These are phyloP conservation scores for Aspergillus panamensis DNA, from an alignment of 495 filamentous ascomycete species.

Conservation along the genomic window DNA sequence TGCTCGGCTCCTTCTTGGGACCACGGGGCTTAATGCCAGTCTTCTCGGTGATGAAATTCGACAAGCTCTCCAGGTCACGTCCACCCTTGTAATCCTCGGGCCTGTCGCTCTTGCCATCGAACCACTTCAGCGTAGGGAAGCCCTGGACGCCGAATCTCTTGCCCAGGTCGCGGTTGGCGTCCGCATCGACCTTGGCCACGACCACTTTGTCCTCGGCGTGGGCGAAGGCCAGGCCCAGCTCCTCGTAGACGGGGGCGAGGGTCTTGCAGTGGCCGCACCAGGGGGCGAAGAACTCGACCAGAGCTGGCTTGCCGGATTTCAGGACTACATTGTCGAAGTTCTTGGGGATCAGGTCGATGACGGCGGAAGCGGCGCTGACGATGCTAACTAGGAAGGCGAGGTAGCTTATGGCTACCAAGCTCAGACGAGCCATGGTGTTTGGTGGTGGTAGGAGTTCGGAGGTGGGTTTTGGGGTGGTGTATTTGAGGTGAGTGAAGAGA, in stretches of 20 bases:
- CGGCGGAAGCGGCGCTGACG: conserved; percentile 48
- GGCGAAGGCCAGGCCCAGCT: conserved; percentile 73
- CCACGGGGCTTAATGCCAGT: conserved; percentile 75
- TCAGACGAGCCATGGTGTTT: conserved; percentile 46
- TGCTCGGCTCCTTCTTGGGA: conserved; percentile 65
- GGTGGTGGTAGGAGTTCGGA: not conserved
- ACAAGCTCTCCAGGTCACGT: conserved; percentile 82
- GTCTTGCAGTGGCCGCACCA: conserved; percentile 99
- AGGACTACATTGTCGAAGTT: conserved; percentile 92
- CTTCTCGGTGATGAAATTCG: conserved; percentile 80
- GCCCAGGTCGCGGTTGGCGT: conserved; percentile 78
- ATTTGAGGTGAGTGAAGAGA: not conserved
- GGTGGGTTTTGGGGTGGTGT: not conserved
- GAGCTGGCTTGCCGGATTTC: conserved; percentile 87
- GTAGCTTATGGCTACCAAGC: conserved; percentile 42
- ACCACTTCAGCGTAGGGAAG: conserved; percentile 97
- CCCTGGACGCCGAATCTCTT: conserved; percentile 84
- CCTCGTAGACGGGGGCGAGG: conserved; percentile 90
- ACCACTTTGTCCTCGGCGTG: conserved; percentile 76
- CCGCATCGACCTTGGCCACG: conserved; percentile 94
- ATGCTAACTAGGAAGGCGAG: conserved; percentile 42
- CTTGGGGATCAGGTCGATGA: conserved; percentile 77
- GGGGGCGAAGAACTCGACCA: conserved; percentile 98
- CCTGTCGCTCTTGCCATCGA: conserved; percentile 91
- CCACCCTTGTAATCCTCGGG: conserved; percentile 83